phyloP scores from a whole-genome alignment of 164 flowering plant genomes.

The Tinospora cordifolia region DNA sequence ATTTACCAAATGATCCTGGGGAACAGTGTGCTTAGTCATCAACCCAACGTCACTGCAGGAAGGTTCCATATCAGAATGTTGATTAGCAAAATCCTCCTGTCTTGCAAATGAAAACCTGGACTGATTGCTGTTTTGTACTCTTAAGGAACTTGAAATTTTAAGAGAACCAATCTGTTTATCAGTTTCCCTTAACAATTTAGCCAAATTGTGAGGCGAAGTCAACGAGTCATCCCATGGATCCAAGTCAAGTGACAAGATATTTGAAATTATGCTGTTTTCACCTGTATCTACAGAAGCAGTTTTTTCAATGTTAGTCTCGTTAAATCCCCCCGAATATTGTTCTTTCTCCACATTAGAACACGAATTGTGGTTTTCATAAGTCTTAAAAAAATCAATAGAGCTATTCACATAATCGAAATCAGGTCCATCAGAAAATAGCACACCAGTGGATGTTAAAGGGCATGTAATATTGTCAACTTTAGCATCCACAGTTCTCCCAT shows the following conservation, averaged over 20 bases:
- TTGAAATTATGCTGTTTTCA: slow-evolving; percentile 48
- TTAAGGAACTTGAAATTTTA: slow-evolving; percentile 23
- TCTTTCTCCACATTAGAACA: slow-evolving; percentile 24
- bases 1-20: slow-evolving; percentile 19
- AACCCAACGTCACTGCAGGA: slow-evolving; percentile 14
- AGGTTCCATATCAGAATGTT: slow-evolving; percentile 19
- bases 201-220: slow-evolving; percentile 25
- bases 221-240: slow-evolving; percentile 42
- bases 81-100: slow-evolving; percentile 30
- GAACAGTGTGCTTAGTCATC: slow-evolving; percentile 5
- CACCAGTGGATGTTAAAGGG: slow-evolving; percentile 19
- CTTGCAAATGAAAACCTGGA: slow-evolving; percentile 51
- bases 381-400: slow-evolving; percentile 18
- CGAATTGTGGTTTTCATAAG: slow-evolving; percentile 17
- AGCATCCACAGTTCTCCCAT: slow-evolving; percentile 11
- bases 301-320: slow-evolving; percentile 14
- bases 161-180: slow-evolving; percentile 21
- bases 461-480: slow-evolving; percentile 20
- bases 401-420: slow-evolving; percentile 16
- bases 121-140: slow-evolving; percentile 28
- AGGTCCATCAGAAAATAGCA: slow-evolving; percentile 18
- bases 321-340: slow-evolving; percentile 19
- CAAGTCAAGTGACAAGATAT: slow-evolving; percentile 46
- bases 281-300: slow-evolving; percentile 25
- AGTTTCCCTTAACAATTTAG: slow-evolving; percentile 27